Evolutionary conservation across 75 land plant species (phyloP).

Genomic region (Picea sitchensis): DNA sequence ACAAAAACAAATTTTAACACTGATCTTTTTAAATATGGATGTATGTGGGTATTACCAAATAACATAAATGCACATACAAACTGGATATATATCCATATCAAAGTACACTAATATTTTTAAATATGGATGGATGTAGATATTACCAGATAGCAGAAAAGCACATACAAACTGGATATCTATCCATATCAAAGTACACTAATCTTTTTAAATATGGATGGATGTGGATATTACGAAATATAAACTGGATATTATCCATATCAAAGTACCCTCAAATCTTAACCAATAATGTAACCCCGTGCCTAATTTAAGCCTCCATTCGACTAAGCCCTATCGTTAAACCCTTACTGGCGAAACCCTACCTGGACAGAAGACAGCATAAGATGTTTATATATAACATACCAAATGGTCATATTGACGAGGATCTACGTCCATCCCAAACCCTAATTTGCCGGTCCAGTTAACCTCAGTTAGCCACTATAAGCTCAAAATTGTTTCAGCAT

Average conservation of each 20-base stretch:
- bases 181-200: neutral
- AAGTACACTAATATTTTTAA: neutral
- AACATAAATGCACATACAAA: no score
- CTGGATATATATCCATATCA: no score
- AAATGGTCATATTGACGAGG: constrained; percentile 65
- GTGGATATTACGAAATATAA: no score
- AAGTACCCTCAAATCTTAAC: no score
- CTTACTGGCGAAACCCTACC: neutral
- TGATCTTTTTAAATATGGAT: neutral
- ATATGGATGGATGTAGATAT: no score
- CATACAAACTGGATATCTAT: no score
- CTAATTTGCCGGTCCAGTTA: neutral
- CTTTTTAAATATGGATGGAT: neutral
- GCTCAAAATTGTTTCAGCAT: neutral
- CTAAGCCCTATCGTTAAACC: no score
- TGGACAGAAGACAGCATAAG: neutral
- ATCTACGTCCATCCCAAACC: constrained; percentile 61
- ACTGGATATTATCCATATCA: no score
- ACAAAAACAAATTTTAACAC: neutral
- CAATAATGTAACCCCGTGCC: no score
- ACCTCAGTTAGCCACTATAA: neutral
- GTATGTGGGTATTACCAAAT: no score
- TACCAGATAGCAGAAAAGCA: no score
- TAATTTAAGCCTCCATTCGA: no score
- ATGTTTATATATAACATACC: constrained; percentile 25